phyloP scores from a whole-genome alignment of 1,284 basidiomycete genomes.

The Termitomyces sp. region DNA sequence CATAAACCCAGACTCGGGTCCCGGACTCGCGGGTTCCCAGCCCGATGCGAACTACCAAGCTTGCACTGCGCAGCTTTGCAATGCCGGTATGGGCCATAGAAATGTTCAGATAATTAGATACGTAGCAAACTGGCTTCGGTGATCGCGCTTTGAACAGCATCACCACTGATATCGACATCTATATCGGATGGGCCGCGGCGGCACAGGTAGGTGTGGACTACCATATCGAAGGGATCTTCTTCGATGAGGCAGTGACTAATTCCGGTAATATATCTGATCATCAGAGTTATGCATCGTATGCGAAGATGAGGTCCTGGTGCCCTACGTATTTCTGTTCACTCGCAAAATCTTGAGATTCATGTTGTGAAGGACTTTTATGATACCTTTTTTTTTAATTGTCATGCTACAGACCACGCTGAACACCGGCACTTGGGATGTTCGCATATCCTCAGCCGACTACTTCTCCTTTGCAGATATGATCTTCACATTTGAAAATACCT shows the following conservation, averaged over 20 bases:
- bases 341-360: neutral
- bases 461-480: constrained; percentile 19
- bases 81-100: constrained; percentile 8
- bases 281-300: constrained; percentile 7
- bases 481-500: constrained; percentile 18
- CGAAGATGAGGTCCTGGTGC: constrained; percentile 4
- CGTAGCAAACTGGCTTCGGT: constrained; percentile 27
- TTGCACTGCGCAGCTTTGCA: constrained; percentile 24
- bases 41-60: constrained; percentile 28
- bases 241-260: constrained; percentile 27
- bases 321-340: constrained; percentile 6
- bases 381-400: neutral
- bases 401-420: constrained; percentile 17
- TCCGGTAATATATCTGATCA: constrained; percentile 3
- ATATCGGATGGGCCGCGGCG: constrained; percentile 25
- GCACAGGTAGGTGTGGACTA: constrained; percentile 12
- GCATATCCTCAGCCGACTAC: constrained; percentile 8
- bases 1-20: constrained; percentile 32
- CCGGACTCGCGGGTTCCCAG: constrained; percentile 22
- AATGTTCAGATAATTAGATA: constrained; percentile 34
- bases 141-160: constrained; percentile 17
- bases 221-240: constrained; percentile 32
- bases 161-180: constrained; percentile 28
- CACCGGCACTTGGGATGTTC: constrained; percentile 12
- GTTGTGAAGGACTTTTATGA: too few relatives aligned